Evolutionary conservation across 257 asterid genomes (phyloP).

Genomic region (Gentiana macrophylla): DNA sequence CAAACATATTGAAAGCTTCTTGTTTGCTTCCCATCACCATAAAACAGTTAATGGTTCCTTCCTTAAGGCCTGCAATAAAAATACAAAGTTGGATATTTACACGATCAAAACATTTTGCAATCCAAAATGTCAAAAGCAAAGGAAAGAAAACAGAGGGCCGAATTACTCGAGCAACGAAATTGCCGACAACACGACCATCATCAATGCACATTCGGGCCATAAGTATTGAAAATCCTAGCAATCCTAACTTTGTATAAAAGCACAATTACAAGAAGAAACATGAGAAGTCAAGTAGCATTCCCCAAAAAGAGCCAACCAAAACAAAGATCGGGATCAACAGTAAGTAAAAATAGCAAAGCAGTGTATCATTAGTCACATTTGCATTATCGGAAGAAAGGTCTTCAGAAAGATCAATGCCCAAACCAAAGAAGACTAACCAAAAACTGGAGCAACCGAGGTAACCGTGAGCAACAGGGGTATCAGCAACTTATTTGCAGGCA

Average conservation of each 20-base stretch:
- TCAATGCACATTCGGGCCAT: constrained; percentile 99
- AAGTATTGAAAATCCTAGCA: constrained; percentile 93
- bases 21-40: constrained; percentile 97
- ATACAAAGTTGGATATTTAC: neutral
- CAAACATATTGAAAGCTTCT: constrained; percentile 95
- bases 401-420: too few relatives aligned
- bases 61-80: constrained; percentile 73
- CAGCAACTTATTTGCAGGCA: too few relatives aligned
- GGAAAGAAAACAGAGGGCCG: neutral
- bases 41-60: constrained; percentile 89
- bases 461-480: too few relatives aligned
- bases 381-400: too few relatives aligned
- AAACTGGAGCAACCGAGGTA: too few relatives aligned
- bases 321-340: too few relatives aligned
- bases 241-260: constrained; percentile 63
- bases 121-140: neutral
- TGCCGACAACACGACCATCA: constrained; percentile 98
- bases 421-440: too few relatives aligned
- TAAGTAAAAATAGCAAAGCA: too few relatives aligned
- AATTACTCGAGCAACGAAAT: constrained; percentile 93
- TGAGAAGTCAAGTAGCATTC: too few relatives aligned
- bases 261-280: neutral
- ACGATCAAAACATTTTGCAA: neutral
- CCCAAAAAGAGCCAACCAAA: too few relatives aligned
- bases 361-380: too few relatives aligned